Percentiles rank a stretch among this genome's conserved stretches.
These are phyloP conservation scores for Vickermania ingenoplastis DNA, from an alignment of 208 protist genomes.

Conservation along the genomic window DNA sequence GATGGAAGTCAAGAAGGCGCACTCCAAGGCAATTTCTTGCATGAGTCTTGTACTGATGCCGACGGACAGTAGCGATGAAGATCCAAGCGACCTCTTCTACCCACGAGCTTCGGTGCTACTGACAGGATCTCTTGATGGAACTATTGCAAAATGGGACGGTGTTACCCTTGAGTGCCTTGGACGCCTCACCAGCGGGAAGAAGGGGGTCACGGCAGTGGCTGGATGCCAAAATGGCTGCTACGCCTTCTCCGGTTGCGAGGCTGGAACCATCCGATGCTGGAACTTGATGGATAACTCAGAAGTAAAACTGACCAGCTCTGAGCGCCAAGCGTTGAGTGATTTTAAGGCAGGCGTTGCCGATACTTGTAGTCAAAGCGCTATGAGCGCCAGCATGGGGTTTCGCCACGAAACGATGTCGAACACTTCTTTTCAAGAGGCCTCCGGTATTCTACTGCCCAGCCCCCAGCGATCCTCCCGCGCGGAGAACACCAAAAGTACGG, in stretches of 20 bases:
- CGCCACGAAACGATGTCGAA: not conserved
- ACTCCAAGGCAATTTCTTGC: slow-evolving; percentile 45
- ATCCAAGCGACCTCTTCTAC: not conserved
- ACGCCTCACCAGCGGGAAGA: slow-evolving; percentile 26
- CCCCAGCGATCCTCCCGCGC: not conserved
- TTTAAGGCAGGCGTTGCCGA: not conserved
- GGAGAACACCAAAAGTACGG: not conserved
- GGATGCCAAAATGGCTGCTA: slow-evolving; percentile 32
- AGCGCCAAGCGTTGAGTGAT: slow-evolving; percentile 10
- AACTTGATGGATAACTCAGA: slow-evolving; percentile 26
- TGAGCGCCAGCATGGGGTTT: not conserved
- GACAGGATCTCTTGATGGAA: slow-evolving; percentile 42
- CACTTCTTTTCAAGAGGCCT: not conserved
- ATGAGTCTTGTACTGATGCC: slow-evolving; percentile 25
- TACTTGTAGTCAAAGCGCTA: not conserved
- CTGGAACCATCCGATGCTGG: slow-evolving; percentile 63
- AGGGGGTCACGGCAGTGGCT: slow-evolving; percentile 34
- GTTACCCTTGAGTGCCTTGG: slow-evolving; percentile 36
- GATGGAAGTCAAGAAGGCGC: slow-evolving; percentile 14
- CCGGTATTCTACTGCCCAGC: not conserved
- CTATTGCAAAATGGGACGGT: slow-evolving; percentile 57
- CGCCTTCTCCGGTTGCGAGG: slow-evolving; percentile 55
- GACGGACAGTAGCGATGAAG: not conserved
- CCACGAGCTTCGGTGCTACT: slow-evolving; percentile 34
- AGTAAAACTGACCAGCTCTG: slow-evolving; percentile 23